These are phyloP conservation scores for Solanum peruvianum DNA, from an alignment of 257 asterid genomes.

Conservation along the genomic window DNA sequence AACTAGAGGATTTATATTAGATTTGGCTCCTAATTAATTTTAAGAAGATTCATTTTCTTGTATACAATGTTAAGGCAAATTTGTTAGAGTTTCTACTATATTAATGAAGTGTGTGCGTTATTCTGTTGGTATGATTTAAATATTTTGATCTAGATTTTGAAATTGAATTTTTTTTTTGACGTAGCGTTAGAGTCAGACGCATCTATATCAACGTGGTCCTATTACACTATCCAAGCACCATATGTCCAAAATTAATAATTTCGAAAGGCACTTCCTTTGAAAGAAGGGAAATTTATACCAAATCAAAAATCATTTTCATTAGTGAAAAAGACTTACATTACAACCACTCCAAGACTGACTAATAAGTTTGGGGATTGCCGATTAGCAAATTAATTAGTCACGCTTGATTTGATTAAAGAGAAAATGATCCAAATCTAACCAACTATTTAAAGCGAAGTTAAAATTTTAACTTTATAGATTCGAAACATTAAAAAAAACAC, in stretches of 20 bases:
- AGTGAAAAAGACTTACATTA: not conserved
- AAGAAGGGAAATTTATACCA: not conserved
- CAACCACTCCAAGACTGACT: not conserved
- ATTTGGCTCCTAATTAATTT: not conserved
- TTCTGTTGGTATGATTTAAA: not conserved
- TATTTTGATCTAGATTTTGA: not conserved
- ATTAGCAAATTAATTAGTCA: not conserved
- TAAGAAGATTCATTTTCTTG: not conserved
- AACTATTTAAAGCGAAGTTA: too few relatives aligned
- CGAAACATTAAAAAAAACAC: not conserved
- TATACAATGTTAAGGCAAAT: not conserved
- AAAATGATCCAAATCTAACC: not conserved
- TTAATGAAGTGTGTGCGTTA: not conserved
- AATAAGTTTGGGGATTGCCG: not conserved
- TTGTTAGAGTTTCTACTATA: not conserved
- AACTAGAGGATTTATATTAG: not conserved
- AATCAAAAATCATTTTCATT: not conserved
- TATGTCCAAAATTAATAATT: not conserved
- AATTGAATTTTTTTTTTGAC: not conserved
- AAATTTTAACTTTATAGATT: not conserved
- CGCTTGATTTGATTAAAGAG: not conserved
- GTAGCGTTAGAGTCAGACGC: not conserved
- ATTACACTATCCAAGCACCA: not conserved
- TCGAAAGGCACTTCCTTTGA: not conserved
- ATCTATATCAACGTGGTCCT: not conserved